These are phyloP conservation scores for Boletus subparvulus DNA, from an alignment of 768 basidiomycete genomes.

Conservation along the genomic window DNA sequence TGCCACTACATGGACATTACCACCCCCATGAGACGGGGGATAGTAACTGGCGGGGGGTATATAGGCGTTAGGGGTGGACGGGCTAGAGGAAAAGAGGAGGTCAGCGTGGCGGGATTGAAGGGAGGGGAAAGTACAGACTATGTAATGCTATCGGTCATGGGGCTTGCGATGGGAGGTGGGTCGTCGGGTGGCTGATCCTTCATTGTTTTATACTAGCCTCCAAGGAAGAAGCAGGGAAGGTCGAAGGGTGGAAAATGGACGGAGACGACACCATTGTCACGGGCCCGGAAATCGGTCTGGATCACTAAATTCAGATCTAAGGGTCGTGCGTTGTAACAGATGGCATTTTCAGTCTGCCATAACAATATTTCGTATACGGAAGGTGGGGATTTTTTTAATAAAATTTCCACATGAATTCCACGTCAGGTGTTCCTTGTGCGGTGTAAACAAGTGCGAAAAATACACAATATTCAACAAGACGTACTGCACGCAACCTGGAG, in stretches of 20 bases:
- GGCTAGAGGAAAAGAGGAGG: slow-evolving; percentile 26
- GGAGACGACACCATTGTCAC: slow-evolving; percentile 40
- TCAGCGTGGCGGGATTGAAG: slow-evolving; percentile 14
- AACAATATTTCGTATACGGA: slow-evolving; percentile 41
- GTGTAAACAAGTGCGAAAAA: slow-evolving; percentile 24
- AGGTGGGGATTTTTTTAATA: slow-evolving; percentile 47
- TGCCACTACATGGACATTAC: slow-evolving; percentile 48
- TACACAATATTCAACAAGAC: slow-evolving; percentile 10
- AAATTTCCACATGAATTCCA: slow-evolving; percentile 32
- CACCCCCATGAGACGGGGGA: slow-evolving; percentile 28
- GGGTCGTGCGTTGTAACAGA: slow-evolving; percentile 57
- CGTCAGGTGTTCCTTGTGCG: slow-evolving; percentile 27
- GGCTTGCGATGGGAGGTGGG: slow-evolving; percentile 39
- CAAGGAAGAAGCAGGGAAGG: slow-evolving; percentile 33
- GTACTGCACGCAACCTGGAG: neutral
- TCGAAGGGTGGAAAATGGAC: slow-evolving; percentile 41
- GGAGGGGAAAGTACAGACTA: slow-evolving; percentile 45
- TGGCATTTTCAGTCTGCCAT: slow-evolving; percentile 41
- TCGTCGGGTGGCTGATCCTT: slow-evolving; percentile 38
- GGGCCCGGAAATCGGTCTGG: slow-evolving; percentile 44
- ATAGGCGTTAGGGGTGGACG: slow-evolving; percentile 42
- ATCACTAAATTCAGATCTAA: slow-evolving; percentile 72
- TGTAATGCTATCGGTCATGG: slow-evolving; percentile 53
- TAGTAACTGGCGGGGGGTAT: slow-evolving; percentile 44
- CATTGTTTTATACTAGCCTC: slow-evolving; percentile 51